phyloP scores from a whole-genome alignment of 208 protist species.

The Phytomonas francai region DNA sequence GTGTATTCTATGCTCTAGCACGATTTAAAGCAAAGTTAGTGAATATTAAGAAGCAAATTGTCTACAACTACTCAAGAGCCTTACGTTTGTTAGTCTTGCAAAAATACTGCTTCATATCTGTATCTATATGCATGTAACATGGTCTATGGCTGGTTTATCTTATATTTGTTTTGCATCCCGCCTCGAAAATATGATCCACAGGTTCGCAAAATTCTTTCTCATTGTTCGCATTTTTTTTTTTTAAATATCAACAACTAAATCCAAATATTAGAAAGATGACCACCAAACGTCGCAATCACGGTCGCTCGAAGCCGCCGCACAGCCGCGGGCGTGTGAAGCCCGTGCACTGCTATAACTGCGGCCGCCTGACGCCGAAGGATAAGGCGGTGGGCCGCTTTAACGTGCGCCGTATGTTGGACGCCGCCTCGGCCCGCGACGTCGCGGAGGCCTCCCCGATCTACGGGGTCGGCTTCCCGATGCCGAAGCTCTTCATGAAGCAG shows the following conservation, averaged over 20 bases:
- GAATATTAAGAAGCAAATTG: neutral
- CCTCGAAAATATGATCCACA: neutral
- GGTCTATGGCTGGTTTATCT: neutral
- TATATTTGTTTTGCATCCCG: neutral
- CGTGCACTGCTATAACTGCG: slow-evolving; percentile 92
- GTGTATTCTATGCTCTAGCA: neutral
- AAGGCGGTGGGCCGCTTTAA: slow-evolving; percentile 98
- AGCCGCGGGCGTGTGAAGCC: slow-evolving; percentile 86
- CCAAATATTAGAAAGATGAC: slow-evolving; percentile 49
- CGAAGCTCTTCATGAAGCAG: slow-evolving; percentile 99
- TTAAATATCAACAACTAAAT: neutral
- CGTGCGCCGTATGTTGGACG: slow-evolving; percentile 98
- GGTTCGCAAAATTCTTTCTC: neutral
- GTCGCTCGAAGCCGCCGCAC: slow-evolving; percentile 87
- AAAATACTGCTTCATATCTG: neutral
- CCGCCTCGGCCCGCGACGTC: slow-evolving; percentile 96
- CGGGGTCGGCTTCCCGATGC: slow-evolving; percentile 90
- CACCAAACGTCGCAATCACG: slow-evolving; percentile 91
- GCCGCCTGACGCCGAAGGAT: slow-evolving; percentile 91
- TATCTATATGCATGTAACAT: neutral
- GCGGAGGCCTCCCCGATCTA: slow-evolving; percentile 91
- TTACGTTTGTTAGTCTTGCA: neutral
- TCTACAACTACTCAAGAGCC: neutral
- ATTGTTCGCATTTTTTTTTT: slow-evolving; percentile 3
- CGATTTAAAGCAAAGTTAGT: neutral